These are phyloP conservation scores for Populus euphratica DNA, from an alignment of 345 rosid species.

Conservation along the genomic window DNA sequence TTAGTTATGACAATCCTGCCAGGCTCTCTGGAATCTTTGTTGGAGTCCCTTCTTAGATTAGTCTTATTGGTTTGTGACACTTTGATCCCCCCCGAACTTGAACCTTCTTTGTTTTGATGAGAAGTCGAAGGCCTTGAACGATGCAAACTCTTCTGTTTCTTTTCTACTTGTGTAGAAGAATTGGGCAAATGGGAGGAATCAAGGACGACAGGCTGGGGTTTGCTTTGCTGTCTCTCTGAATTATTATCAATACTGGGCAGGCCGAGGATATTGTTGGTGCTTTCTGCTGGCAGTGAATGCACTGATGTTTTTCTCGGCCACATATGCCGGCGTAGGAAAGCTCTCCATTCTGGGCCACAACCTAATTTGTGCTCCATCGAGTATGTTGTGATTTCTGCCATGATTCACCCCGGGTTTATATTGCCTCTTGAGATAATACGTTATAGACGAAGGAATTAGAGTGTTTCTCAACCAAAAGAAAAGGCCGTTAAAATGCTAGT, in stretches of 20 bases:
- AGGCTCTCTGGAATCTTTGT: slow-evolving; percentile 22
- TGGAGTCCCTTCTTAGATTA: slow-evolving; percentile 14
- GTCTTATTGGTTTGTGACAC: neutral
- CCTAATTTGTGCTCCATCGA: slow-evolving; percentile 35
- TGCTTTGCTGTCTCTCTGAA: slow-evolving; percentile 26
- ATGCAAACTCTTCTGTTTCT: slow-evolving; percentile 21
- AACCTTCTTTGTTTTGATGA: slow-evolving; percentile 10
- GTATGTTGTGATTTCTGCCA: slow-evolving; percentile 28
- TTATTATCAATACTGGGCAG: slow-evolving; percentile 1
- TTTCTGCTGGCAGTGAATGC: slow-evolving; percentile 34
- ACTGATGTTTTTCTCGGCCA: slow-evolving; percentile 36
- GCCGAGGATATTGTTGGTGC: slow-evolving; percentile 6
- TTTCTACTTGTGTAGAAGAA: slow-evolving; percentile 20
- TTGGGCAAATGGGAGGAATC: slow-evolving; percentile 19
- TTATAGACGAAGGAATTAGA: slow-evolving; percentile 4
- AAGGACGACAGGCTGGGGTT: slow-evolving; percentile 16
- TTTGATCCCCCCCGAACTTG: slow-evolving; percentile 18
- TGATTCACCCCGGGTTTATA: neutral
- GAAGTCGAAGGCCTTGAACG: slow-evolving; percentile 13
- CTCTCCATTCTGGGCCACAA: slow-evolving; percentile 52
- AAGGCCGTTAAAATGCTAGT: neutral
- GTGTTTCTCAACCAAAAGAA: neutral
- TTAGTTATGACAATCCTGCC: slow-evolving; percentile 5
- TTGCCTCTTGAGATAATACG: neutral
- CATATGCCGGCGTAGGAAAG: slow-evolving; percentile 46